These are phyloP conservation scores for Eucalyptus tenuipes DNA, from an alignment of 345 rosid genomes.

Conservation along the genomic window DNA sequence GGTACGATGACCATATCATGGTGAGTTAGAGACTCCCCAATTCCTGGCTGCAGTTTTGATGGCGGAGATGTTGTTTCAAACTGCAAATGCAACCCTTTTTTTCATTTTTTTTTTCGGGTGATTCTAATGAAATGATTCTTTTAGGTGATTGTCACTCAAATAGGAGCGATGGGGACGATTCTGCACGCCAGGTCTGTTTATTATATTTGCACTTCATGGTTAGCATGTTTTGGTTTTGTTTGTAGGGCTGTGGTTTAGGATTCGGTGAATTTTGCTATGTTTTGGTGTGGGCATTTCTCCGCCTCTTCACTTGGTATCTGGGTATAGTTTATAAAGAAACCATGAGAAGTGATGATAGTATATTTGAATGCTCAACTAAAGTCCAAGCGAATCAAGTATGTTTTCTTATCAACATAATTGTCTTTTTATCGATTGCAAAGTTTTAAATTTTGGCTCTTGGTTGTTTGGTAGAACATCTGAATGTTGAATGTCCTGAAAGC, in stretches of 20 bases:
- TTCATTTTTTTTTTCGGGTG: neutral
- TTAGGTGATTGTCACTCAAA: constrained; percentile 80
- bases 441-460: neutral
- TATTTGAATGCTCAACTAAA: neutral
- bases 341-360: neutral
- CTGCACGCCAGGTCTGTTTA: constrained; percentile 60
- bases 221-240: neutral
- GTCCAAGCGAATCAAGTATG: neutral
- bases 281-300: neutral
- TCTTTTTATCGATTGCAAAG: neutral
- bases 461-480: neutral
- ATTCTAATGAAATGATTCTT: constrained; percentile 1
- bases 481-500: neutral
- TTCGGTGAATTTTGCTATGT: neutral
- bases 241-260: neutral
- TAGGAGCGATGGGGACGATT: constrained; percentile 84
- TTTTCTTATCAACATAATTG: neutral
- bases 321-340: neutral
- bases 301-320: neutral
- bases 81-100: neutral
- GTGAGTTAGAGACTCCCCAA: constrained; percentile 32
- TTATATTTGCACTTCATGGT: neutral
- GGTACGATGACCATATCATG: constrained; percentile 69
- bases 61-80: neutral
- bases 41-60: neutral